Conservation (phyloP, 805 yeast genomes). For the Candida oleophila region DNA sequence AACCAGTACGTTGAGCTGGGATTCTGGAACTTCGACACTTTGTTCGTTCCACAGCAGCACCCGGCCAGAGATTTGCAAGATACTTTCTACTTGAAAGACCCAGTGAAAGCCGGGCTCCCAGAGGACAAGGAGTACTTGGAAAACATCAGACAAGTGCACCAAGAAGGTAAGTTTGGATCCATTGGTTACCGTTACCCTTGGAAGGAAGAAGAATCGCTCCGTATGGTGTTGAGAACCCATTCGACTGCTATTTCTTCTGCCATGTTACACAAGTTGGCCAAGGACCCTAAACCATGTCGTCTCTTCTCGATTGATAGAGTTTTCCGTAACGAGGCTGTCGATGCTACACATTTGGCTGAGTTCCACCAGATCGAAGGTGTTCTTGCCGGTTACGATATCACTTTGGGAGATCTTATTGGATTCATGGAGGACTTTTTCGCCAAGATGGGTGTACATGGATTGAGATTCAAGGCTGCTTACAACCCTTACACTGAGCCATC, state of each 20-base stretch:
- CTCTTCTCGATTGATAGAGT: conserved; percentile 96
- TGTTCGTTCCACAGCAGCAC: conserved; percentile 98
- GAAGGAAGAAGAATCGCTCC: conserved; percentile 86
- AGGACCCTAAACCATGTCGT: conserved; percentile 85
- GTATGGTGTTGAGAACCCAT: conserved; percentile 94
- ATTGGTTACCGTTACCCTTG: conserved; percentile 98
- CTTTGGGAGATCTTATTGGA: conserved; percentile 94
- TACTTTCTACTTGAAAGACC: conserved; percentile 96
- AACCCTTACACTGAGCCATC: conserved; percentile 99
- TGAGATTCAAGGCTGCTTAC: conserved; percentile 97
- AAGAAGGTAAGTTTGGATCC: conserved; percentile 88
- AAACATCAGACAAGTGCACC: conserved; percentile 80
- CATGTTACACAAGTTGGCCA: conserved; percentile 84
- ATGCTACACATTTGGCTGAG: conserved; percentile 98
- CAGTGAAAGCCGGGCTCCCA: conserved; percentile 76
- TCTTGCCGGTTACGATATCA: conserved; percentile 90
- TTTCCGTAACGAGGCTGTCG: conserved; percentile 99
- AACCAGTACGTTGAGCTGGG: conserved; percentile 98
- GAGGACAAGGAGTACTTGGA: conserved; percentile 77
- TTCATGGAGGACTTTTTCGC: conserved; percentile 97
- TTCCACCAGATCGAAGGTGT: conserved; percentile 99
- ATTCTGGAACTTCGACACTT: conserved; percentile 97
- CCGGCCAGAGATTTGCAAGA: conserved; percentile 99
- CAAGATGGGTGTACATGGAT: conserved; percentile 94
- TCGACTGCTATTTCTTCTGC: conserved; percentile 92